Evolutionary conservation across 257 asterid genomes (phyloP), one percentile per base, ranked within the genome.

Genomic region (Solanum gandarillasii): DNA sequence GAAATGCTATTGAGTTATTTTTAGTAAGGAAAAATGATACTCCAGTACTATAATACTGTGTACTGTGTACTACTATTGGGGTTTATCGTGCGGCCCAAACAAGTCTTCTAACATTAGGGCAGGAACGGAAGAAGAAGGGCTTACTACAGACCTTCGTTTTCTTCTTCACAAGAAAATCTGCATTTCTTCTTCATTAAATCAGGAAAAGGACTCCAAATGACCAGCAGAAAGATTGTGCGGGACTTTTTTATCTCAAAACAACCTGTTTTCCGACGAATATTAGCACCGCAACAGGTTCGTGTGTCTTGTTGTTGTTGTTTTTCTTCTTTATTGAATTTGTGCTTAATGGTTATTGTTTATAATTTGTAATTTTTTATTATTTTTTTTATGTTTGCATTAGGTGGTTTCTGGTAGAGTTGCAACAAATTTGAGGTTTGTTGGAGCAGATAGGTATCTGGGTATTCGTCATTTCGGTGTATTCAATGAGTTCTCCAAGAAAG

Each of bases 381-480:
- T 29, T 36, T 79, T 6, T 41, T 38, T 60, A 7, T 75, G 87
- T 21, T 86, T 82, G 78, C 87, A 60, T 83, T 35, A 93, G 98
- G 94, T 89, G 98, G 94, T 88, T 71, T 90, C 84, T 39, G 79
- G 86, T 39, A 81, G 92, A 88, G 87, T 87, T 88, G 13, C 88
- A 71, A 31, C 89, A 60, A 88, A 90, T 88, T 84, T 87, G 32
- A 88, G 90, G 70, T 85, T 87, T 79, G 29, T 90, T 43, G 88
- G 86, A 48, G 91, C 91, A 10, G 88, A 87, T 90, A 92, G 91
- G 68, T 79, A 89, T 87, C 81, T 86, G 78, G 88, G 87, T 73
- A 89, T 92, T 83, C 98, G 99, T 58, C 92, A 95, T 62, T 95
- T 94, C 91, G 89, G 99, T 79, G 94, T 93, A 46, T 88, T 96